Conservation (phyloP, 495 filamentous ascomycete species). For the Chaetomium cochliodes region DNA sequence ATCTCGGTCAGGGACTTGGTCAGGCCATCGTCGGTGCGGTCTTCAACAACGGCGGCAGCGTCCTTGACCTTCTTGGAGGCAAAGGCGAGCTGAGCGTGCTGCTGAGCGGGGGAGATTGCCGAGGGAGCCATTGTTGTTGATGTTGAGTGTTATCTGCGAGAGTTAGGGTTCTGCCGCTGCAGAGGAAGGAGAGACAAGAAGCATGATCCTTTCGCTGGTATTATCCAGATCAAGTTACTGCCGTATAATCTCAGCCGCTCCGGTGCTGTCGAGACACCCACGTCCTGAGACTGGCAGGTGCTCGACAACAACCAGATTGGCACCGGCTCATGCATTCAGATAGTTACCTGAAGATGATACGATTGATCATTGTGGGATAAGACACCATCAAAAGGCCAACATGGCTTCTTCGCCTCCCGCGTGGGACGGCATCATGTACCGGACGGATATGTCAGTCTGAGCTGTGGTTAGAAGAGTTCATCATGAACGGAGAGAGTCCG, state of each 20-base stretch:
- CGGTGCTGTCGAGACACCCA: constrained; percentile 20
- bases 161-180: constrained; percentile 30
- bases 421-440: constrained; percentile 25
- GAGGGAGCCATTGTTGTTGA: constrained; percentile 67
- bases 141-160: constrained; percentile 35
- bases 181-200: constrained; percentile 46
- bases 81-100: constrained; percentile 32
- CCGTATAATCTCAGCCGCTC: constrained; percentile 92
- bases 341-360: constrained; percentile 39
- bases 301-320: constrained; percentile 25
- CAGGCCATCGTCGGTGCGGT: constrained; percentile 38
- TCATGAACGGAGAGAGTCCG: not conserved
- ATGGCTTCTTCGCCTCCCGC: constrained; percentile 24
- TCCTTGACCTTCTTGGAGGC: constrained; percentile 38
- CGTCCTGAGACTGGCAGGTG: not conserved
- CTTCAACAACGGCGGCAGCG: constrained; percentile 41
- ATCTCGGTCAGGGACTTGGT: constrained; percentile 60
- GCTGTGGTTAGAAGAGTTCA: constrained; percentile 19
- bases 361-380: constrained; percentile 31
- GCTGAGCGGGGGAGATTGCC: constrained; percentile 44
- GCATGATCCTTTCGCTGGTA: constrained; percentile 99
- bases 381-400: constrained; percentile 29
- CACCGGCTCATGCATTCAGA: constrained; percentile 47
- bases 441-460: constrained; percentile 14
- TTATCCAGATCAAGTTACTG: constrained; percentile 98